Percentiles rank a stretch among this genome's conserved stretches.
These are phyloP conservation scores for Camellia sinensis DNA, from an alignment of 148 eudicot genomes.

Conservation along the genomic window DNA sequence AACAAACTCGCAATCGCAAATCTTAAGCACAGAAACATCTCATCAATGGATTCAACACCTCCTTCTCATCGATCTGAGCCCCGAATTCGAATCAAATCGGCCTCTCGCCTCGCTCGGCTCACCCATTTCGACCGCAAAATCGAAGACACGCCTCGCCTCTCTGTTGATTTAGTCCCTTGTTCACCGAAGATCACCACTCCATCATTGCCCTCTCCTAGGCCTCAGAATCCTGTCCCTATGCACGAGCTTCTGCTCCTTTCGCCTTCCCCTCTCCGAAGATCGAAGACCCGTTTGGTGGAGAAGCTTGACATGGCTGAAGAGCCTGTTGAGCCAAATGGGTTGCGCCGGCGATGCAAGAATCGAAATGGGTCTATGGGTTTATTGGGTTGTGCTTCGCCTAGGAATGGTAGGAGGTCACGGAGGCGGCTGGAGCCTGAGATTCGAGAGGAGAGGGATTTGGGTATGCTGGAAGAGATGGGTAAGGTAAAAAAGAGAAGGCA, in stretches of 20 bases:
- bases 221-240: slow-evolving; percentile 46
- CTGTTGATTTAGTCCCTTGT: slow-evolving; percentile 50
- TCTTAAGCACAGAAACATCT: background rate
- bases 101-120: slow-evolving; percentile 60
- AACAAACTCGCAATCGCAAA: background rate
- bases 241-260: slow-evolving; percentile 68
- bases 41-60: slow-evolving; percentile 42
- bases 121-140: slow-evolving; percentile 25
- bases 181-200: slow-evolving; percentile 30
- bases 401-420: slow-evolving; percentile 54
- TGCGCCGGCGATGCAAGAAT: slow-evolving; percentile 40
- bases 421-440: slow-evolving; percentile 47
- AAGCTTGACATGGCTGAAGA: slow-evolving; percentile 50
- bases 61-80: slow-evolving; percentile 40
- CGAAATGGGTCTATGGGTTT: slow-evolving; percentile 31
- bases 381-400: slow-evolving; percentile 45
- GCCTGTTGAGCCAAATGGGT: slow-evolving; percentile 27
- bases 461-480: slow-evolving; percentile 43
- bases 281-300: slow-evolving; percentile 57
- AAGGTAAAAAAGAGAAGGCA: slow-evolving; percentile 56
- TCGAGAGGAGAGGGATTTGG: slow-evolving; percentile 60
- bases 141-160: slow-evolving; percentile 37
- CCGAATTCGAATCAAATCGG: slow-evolving; percentile 39
- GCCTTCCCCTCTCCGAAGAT: slow-evolving; percentile 60
- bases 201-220: slow-evolving; percentile 33